Base-by-base conservation (phyloP, 2,329 filamentous ascomycete species). In the Talaromyces sp. region DNA sequence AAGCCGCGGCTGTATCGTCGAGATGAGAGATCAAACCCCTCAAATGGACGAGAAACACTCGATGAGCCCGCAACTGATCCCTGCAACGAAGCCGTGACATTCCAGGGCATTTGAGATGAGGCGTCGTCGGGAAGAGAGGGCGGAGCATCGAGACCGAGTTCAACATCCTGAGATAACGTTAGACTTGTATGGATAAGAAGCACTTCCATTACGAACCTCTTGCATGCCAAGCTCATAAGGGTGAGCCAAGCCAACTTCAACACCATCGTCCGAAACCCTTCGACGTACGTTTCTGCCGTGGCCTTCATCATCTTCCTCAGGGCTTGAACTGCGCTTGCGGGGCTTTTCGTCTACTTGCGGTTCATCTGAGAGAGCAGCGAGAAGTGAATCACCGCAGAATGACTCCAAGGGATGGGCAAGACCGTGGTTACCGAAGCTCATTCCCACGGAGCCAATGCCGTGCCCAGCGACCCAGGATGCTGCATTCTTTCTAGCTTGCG, bases 91-190 rank as follows among this genome's bases (percentile, higher is more conserved):
- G 84, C 82, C 8, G 82, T 85, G 52, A 84, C 78, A 68, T 90
- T 90, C 89, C 89, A 91, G 11, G 89, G 89, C 83, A 90, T 87
- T n/a, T 84, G 79, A 4, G 84, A 86, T 27, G 86, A 86, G 33
- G 85, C 85, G 62, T 89, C 85, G 66, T 96, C 90, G 4, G 87
- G 86, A 62, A 95, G 83, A 8, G 86, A 85, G 0, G 86, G 83
- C 0, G 82, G 85, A 0, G 86, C 89, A 49, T 91, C 86, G 77
- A 91, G 87, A 22, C 89, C 90, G 27, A 91, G 76, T 74, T 96
- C 92, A 22, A 89, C 75, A 9, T 85, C 85, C 68, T 81, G 60
- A 60, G 57, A 57, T 49, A 45, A 62, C 1, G 27, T 63, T 37
- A 63, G 50, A 54, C 2, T 15, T 31, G 27, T 41, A 8, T 31